Percentiles rank a stretch among this genome's conserved stretches.
phyloP scores from a whole-genome alignment of 2,329 filamentous ascomycete genomes.

The Neoscytalidium dimidiatum region DNA sequence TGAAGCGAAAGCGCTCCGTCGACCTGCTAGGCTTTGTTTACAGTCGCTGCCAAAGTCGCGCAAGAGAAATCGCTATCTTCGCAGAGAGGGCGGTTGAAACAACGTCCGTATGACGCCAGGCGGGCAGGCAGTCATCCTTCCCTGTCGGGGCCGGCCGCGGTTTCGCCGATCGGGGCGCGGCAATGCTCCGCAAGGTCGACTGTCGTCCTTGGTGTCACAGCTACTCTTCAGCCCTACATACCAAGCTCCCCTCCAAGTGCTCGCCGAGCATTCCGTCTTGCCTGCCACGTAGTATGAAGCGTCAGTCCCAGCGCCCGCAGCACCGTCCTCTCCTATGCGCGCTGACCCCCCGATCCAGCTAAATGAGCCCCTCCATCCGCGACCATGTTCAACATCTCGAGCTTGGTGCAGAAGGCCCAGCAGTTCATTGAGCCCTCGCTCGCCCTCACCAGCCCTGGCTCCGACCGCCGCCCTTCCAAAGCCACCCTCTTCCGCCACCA shows the following conservation, averaged over 20 bases:
- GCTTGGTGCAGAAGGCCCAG: conserved; percentile 92
- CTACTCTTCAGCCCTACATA: conserved; percentile 14
- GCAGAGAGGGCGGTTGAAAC: no score
- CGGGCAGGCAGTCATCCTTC: not conserved
- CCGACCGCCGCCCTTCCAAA: conserved; percentile 84
- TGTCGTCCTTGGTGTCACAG: not conserved
- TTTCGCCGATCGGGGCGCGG: conserved; percentile 2
- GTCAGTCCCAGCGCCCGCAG: conserved; percentile 10
- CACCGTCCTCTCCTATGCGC: not conserved
- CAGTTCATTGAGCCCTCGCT: conserved; percentile 90
- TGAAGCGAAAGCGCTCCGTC: no score
- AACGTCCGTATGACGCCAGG: no score
- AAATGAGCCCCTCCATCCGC: conserved; percentile 20
- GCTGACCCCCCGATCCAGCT: conserved; percentile 18
- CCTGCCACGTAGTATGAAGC: conserved; percentile 20
- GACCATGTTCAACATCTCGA: conserved; percentile 60
- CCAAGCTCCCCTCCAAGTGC: conserved; percentile 12
- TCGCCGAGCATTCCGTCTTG: conserved; percentile 10
- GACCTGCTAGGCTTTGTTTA: not conserved
- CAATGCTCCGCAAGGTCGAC: conserved; percentile 14
- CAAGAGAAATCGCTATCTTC: no score
- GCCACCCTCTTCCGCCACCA: conserved; percentile 91
- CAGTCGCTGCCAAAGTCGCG: not conserved
- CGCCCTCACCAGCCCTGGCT: conserved; percentile 67
- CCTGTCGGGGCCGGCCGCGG: not conserved